Evolutionary conservation across 148 eudicot species (phyloP).

Genomic region (Cornus suecica): DNA sequence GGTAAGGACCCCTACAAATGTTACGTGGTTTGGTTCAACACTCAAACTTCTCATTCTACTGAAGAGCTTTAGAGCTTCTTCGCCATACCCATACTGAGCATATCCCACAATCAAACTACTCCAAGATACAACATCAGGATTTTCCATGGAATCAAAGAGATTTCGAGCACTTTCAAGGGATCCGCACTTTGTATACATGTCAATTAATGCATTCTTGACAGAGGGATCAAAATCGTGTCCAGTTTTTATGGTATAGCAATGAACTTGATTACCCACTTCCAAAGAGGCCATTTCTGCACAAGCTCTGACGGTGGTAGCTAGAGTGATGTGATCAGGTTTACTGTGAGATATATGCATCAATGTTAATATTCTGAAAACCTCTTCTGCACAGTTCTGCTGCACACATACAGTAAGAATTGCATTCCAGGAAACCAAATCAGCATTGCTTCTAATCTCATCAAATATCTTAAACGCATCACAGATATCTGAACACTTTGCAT

Average conservation of each 20-base stretch:
- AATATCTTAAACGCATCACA: conserved; percentile 30
- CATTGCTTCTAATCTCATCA: conserved; percentile 21
- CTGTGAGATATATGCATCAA: conserved; percentile 25
- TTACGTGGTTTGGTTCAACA: conserved; percentile 35
- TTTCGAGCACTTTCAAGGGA: conserved; percentile 25
- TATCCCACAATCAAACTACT: conserved; percentile 43
- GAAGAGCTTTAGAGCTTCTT: conserved; percentile 38
- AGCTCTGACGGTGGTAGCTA: conserved; percentile 26
- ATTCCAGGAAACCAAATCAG: conserved; percentile 45
- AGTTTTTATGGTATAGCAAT: conserved; percentile 24
- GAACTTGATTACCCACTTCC: conserved; percentile 36
- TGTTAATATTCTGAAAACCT: conserved; percentile 30
- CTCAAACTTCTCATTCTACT: conserved; percentile 26
- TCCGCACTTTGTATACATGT: conserved; percentile 43
- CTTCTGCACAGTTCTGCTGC: conserved; percentile 25
- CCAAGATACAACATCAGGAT: conserved; percentile 40
- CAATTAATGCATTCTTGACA: conserved; percentile 35
- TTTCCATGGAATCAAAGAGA: conserved; percentile 32
- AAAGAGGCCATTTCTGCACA: conserved; percentile 39
- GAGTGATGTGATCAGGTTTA: conserved; percentile 30
- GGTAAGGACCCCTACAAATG: conserved; percentile 37
- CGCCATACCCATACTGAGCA: conserved; percentile 41
- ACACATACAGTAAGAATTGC: conserved; percentile 29
- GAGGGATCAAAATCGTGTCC: conserved; percentile 22
- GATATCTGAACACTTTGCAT: conserved; percentile 29